Evolutionary conservation across 2,329 filamentous ascomycete species (phyloP).

Genomic region (Aspergillus novofumigatus): DNA sequence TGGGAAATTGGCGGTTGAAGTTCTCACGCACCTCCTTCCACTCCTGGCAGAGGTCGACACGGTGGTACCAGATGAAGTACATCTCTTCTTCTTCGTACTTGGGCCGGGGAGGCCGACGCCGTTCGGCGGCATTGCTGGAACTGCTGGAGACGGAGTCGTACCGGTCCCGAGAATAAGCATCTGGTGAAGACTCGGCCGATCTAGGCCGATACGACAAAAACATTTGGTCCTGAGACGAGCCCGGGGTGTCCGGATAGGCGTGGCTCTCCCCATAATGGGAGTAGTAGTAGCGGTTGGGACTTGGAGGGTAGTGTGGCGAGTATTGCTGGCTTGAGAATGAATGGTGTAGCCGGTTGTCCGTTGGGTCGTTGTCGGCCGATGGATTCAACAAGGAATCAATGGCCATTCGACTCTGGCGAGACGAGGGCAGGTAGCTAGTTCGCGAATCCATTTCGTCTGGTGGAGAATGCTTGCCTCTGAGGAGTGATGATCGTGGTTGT

Average conservation of each 20-base stretch:
- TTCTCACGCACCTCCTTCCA: conserved; percentile 44
- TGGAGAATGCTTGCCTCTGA: background rate
- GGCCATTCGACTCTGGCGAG: conserved; percentile 30
- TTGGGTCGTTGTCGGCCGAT: conserved; percentile 17
- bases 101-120: conserved; percentile 40
- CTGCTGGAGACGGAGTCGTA: conserved; percentile 41
- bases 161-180: conserved; percentile 35
- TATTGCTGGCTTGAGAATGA: conserved; percentile 19
- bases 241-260: conserved; percentile 10
- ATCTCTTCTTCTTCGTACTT: conserved; percentile 47
- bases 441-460: background rate
- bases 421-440: conserved; percentile 17
- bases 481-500: background rate
- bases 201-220: conserved; percentile 24
- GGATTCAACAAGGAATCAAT: conserved; percentile 34
- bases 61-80: conserved; percentile 50
- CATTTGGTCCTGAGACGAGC: conserved; percentile 19
- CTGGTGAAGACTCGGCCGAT: conserved; percentile 33
- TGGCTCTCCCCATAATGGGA: conserved; percentile 18
- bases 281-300: conserved; percentile 27
- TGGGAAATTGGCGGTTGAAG: conserved; percentile 43
- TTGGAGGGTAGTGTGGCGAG: conserved; percentile 28
- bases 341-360: conserved; percentile 12
- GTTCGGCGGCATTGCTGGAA: conserved; percentile 33
- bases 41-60: conserved; percentile 43